These are phyloP conservation scores for Trifolium fragiferum DNA, from an alignment of 306 rosid genomes.

Conservation along the genomic window DNA sequence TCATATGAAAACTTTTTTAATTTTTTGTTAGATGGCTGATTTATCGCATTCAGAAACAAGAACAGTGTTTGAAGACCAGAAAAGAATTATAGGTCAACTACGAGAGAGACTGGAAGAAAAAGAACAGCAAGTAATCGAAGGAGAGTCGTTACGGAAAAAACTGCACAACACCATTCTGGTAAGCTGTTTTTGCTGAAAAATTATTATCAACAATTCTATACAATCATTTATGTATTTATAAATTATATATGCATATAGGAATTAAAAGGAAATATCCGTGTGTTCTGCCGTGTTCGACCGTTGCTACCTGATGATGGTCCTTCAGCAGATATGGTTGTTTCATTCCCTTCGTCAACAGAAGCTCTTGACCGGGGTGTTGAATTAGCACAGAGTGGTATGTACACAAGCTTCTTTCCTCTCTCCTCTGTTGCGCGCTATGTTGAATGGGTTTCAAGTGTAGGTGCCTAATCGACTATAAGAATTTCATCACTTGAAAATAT, in stretches of 20 bases:
- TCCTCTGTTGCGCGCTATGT: constrained; percentile 14
- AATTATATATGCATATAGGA: constrained; percentile 57
- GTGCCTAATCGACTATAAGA: constrained; percentile 11
- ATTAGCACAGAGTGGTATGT: constrained; percentile 75
- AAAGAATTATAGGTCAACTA: constrained; percentile 54
- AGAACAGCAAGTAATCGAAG: constrained; percentile 74
- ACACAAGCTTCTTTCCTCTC: not conserved
- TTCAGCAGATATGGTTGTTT: constrained; percentile 65
- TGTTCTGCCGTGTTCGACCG: constrained; percentile 71
- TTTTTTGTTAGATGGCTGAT: constrained; percentile 60
- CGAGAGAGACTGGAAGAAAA: constrained; percentile 67
- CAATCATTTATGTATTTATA: constrained; percentile 38
- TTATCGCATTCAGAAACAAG: constrained; percentile 65
- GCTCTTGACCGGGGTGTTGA: constrained; percentile 83
- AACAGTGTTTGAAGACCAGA: constrained; percentile 68
- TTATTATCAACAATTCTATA: constrained; percentile 17
- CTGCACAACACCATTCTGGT: constrained; percentile 91
- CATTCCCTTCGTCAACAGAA: constrained; percentile 87
- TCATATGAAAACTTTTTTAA: not conserved
- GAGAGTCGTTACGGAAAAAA: constrained; percentile 80
- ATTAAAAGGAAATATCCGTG: constrained; percentile 93
- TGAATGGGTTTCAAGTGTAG: not conserved
- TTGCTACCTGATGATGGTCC: constrained; percentile 78
- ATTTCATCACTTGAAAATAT: constrained; percentile 27
- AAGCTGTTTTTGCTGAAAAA: constrained; percentile 8